Evolutionary conservation across 495 filamentous ascomycete genomes (phyloP).

Genomic region (Penicillium cosmopolitanum): DNA sequence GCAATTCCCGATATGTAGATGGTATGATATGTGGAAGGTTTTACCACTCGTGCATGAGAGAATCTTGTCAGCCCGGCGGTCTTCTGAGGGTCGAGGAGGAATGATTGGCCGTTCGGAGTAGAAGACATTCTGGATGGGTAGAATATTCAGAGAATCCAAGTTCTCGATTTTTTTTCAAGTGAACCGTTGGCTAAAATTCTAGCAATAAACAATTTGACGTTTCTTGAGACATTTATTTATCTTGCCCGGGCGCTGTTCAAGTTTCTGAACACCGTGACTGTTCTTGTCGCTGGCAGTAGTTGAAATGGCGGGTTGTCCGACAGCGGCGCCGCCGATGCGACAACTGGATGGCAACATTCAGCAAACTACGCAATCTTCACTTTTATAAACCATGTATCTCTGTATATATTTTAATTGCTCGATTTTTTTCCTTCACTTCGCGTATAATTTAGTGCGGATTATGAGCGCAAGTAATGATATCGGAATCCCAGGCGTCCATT

Average conservation of each 20-base stretch:
- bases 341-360: no score
- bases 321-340: no score
- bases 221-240: neutral
- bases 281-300: no score
- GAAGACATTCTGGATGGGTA: conserved; percentile 15
- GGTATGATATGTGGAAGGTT: conserved; percentile 33
- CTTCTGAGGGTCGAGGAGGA: conserved; percentile 37
- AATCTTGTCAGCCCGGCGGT: conserved; percentile 29
- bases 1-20: conserved; percentile 41
- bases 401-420: no score
- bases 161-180: neutral
- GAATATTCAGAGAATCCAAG: neutral
- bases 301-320: no score
- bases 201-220: neutral
- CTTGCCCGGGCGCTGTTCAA: neutral
- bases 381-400: no score
- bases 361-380: no score
- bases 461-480: no score
- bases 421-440: no score
- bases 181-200: neutral
- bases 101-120: conserved; percentile 39
- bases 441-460: no score
- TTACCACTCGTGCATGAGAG: conserved; percentile 36
- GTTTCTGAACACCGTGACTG: no score
- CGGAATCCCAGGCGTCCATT: no score